These are phyloP conservation scores for Rhizopus stolonifer DNA, from an alignment of 371 early-diverging fungal genomes.

Conservation along the genomic window DNA sequence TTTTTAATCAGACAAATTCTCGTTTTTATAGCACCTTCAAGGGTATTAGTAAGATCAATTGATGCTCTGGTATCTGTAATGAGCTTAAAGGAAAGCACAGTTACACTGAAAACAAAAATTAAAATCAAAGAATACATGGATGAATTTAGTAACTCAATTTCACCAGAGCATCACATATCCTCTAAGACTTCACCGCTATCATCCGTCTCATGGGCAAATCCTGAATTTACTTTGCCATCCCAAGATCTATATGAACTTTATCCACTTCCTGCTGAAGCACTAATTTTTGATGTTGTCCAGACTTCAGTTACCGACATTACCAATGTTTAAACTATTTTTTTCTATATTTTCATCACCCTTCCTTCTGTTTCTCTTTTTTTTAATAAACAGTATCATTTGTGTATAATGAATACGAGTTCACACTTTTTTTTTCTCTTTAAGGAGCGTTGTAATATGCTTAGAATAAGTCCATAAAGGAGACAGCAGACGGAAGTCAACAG, in stretches of 20 bases:
- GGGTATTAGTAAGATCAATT: constrained; percentile 8
- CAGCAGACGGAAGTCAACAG: background rate
- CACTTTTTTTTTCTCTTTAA: background rate
- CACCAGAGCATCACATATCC: constrained; percentile 14
- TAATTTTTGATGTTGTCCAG: constrained; percentile 15
- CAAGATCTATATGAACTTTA: constrained; percentile 18
- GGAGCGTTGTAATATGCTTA: background rate
- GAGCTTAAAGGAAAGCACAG: background rate
- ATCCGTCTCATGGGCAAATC: background rate
- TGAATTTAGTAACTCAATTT: background rate
- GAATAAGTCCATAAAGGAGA: background rate
- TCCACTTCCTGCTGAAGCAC: constrained; percentile 18
- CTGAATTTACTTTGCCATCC: background rate
- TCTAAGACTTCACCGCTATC: constrained; percentile 1
- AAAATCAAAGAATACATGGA: constrained; percentile 13
- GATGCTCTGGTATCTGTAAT: constrained; percentile 13
- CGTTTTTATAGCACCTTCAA: constrained; percentile 6
- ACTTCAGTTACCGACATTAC: background rate
- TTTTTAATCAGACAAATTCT: background rate
- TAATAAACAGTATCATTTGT: background rate
- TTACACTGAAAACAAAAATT: background rate
- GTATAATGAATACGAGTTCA: background rate
- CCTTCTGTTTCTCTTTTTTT: background rate
- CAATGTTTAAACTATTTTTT: background rate
- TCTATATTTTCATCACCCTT: background rate